These are phyloP conservation scores for Aureobasidium namibiae DNA, from an alignment of 2,329 filamentous ascomycete genomes.

Conservation along the genomic window DNA sequence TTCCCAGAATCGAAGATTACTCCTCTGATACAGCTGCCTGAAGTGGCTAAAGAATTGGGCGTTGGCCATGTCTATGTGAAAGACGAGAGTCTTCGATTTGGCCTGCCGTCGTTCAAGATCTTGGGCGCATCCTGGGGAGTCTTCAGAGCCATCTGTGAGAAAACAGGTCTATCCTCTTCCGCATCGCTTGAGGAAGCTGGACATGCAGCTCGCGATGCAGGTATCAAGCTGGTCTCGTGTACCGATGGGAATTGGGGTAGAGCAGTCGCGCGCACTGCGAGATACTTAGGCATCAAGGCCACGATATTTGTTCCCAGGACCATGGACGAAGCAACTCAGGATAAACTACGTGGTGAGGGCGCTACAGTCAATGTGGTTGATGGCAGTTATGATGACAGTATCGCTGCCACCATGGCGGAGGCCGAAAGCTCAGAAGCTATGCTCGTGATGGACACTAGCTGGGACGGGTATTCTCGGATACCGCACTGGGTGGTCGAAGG, in stretches of 20 bases:
- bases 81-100: constrained; percentile 60
- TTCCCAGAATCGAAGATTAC: constrained; percentile 53
- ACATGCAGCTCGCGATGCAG: constrained; percentile 15
- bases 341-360: constrained; percentile 53
- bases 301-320: constrained; percentile 55
- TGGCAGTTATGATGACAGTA: constrained; percentile 57
- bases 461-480: constrained; percentile 57
- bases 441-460: constrained; percentile 61
- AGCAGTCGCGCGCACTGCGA: constrained; percentile 62
- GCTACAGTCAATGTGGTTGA: constrained; percentile 48
- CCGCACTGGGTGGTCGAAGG: constrained; percentile 71
- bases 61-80: constrained; percentile 57
- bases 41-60: constrained; percentile 50
- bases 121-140: constrained; percentile 69
- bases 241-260: constrained; percentile 73
- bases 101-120: constrained; percentile 70
- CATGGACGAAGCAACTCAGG: constrained; percentile 47
- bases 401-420: constrained; percentile 42
- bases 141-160: constrained; percentile 44
- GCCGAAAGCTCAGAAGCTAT: constrained; percentile 37
- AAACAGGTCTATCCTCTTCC: neutral
- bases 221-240: constrained; percentile 50
- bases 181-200: constrained; percentile 1
- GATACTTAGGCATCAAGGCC: constrained; percentile 46
- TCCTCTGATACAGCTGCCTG: constrained; percentile 44